Evolutionary conservation across 305 asterid genomes (phyloP).

Genomic region (Solanum hybrid): DNA sequence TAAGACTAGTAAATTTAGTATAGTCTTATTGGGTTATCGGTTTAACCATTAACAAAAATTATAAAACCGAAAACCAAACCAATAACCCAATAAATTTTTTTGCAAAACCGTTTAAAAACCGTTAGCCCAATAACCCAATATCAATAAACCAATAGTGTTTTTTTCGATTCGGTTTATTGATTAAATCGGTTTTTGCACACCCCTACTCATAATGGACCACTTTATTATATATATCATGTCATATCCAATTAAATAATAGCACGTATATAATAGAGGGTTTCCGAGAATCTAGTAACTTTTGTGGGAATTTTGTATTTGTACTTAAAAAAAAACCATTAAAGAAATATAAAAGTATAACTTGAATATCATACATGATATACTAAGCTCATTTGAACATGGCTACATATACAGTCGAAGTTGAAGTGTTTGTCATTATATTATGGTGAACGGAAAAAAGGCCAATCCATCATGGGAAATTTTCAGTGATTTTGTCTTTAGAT

Average conservation of each 20-base stretch:
- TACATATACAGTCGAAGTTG: neutral
- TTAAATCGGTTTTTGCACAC: too few relatives aligned
- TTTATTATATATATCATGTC: neutral
- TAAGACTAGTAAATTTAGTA: too few relatives aligned
- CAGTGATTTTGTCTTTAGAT: neutral
- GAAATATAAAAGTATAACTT: accelerated
- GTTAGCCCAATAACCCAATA: too few relatives aligned
- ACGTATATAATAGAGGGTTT: neutral
- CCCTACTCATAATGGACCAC: too few relatives aligned
- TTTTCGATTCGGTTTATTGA: too few relatives aligned
- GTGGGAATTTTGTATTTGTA: neutral
- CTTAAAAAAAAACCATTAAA: neutral
- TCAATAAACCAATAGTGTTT: too few relatives aligned
- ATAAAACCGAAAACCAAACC: too few relatives aligned
- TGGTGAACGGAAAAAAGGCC: neutral
- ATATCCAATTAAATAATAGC: neutral
- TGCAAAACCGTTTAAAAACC: too few relatives aligned
- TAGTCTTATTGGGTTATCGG: too few relatives aligned
- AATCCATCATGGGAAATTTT: neutral
- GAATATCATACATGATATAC: neutral
- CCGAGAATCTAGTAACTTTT: neutral
- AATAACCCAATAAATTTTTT: too few relatives aligned
- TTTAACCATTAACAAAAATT: too few relatives aligned
- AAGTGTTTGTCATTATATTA: neutral
- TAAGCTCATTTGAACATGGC: neutral